Conservation (phyloP, 2,329 filamentous ascomycete genomes). For the Cercospora nicotianae region DNA sequence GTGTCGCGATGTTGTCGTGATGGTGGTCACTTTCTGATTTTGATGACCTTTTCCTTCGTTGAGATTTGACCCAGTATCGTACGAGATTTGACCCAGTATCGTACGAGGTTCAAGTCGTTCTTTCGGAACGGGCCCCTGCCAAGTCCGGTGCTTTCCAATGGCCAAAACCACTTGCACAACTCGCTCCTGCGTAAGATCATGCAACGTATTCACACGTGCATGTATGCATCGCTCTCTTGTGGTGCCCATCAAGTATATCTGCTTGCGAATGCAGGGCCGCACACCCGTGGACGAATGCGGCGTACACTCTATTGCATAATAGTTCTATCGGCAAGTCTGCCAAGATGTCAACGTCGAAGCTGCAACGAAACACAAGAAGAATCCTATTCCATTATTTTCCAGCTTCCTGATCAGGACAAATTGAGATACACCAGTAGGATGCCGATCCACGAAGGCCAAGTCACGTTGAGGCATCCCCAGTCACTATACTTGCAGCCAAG, state of each 20-base stretch:
- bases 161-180: background rate
- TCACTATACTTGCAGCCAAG: background rate
- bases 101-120: background rate
- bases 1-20: background rate
- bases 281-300: background rate
- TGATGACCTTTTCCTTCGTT: background rate
- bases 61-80: background rate
- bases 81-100: background rate
- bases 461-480: background rate
- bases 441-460: background rate
- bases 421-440: background rate
- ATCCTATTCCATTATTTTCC: background rate
- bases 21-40: background rate
- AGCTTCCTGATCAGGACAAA: too few species aligned
- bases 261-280: background rate
- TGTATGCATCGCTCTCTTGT: background rate
- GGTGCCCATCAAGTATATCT: background rate
- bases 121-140: background rate
- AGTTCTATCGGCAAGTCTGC: background rate
- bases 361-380: background rate
- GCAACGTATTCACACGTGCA: background rate
- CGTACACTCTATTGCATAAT: background rate
- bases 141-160: background rate
- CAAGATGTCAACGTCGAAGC: background rate
- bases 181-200: background rate